Conservation (phyloP, 495 filamentous ascomycete species). For the Annulohypoxylon nitens region DNA sequence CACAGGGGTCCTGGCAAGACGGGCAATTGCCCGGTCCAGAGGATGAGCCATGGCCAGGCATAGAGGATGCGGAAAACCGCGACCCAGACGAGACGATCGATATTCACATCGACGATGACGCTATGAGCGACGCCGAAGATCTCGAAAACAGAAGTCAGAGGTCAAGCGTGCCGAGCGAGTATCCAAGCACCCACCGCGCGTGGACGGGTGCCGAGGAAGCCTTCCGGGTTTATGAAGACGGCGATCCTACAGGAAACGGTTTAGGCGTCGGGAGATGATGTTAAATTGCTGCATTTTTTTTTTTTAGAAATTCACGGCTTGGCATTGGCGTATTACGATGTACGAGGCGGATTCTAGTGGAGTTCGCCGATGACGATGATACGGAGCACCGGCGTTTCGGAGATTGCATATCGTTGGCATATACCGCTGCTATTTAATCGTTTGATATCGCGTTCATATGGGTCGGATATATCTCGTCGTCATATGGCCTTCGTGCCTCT, state of each 20-base stretch:
- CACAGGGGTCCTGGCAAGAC: conserved; percentile 47
- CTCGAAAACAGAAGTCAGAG: conserved; percentile 48
- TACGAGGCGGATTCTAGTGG: not conserved
- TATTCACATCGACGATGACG: conserved; percentile 42
- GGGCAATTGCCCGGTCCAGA: conserved; percentile 50
- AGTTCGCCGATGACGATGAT: not conserved
- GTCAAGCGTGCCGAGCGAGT: conserved; percentile 56
- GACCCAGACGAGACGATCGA: conserved; percentile 50
- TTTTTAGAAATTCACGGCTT: conserved; percentile 18
- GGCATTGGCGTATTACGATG: conserved; percentile 23
- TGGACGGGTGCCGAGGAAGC: conserved; percentile 42
- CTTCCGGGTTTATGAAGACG: conserved; percentile 65
- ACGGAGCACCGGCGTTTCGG: conserved; percentile 21
- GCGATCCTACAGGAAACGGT: conserved; percentile 48
- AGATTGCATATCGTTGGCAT: not conserved
- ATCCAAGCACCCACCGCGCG: conserved; percentile 54
- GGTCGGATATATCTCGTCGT: conserved; percentile 13
- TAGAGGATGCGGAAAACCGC: conserved; percentile 62
- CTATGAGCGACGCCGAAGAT: conserved; percentile 38
- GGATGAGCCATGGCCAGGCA: conserved; percentile 60
- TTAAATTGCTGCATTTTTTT: conserved; percentile 33
- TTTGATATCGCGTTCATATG: not conserved
- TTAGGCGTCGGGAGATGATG: conserved; percentile 23
- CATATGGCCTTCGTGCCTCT: conserved; percentile 23
- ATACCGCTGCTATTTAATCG: conserved; percentile 5